Base-by-base conservation (phyloP, 2,329 filamentous ascomycete species). In the Raffaelea deltoideospora region DNA sequence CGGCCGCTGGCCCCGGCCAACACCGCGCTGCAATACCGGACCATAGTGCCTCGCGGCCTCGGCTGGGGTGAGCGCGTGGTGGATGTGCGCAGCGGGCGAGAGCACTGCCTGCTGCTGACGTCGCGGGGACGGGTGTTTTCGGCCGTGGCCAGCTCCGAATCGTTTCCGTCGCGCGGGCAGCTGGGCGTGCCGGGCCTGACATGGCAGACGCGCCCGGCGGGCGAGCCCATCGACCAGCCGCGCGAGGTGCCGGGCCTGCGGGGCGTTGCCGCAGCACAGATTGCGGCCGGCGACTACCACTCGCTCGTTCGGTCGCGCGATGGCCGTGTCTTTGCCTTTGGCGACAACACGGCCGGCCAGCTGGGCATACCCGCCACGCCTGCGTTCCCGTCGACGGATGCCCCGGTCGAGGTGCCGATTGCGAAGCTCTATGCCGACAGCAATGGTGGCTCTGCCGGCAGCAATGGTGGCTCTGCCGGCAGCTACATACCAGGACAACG, bases 281-380 rank as follows among this genome's bases (percentile, higher is more conserved):
- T 96, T 40, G 87, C 88, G 1, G 64, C 84, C 2, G 90, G 90
- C 19, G 86, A 94, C 51, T 76, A 78, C 46, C 90, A 98, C 58
- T 93, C 85, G 4, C 60, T 92, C 2, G 81, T 76, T 1, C 66
- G 86, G 14, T 83, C 88, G 51, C 71, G 72, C 41, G 65, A 79
- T 36, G 88, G 88, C 14, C 72, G 76, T 14, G 69, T 90, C 14
- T 94, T 90, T 55, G 67, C 76, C 7, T 96, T 93, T 59, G 90
- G 90, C 27, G 87, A 96, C 55, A 96, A 96, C 58, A 76, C 77
- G 0, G 72, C 74, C 31, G 90, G 90, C n/a, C 90, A 96, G 56
- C 67, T 96, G 4, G 88, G 88, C n/a, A 76, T 88, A 48, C 74
- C 84, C 35, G 72, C 70, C 37, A 74, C 75, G 34, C 53, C 69